These are phyloP conservation scores for Furcasterigmium furcatum DNA, from an alignment of 2,329 filamentous ascomycete genomes.

Conservation along the genomic window DNA sequence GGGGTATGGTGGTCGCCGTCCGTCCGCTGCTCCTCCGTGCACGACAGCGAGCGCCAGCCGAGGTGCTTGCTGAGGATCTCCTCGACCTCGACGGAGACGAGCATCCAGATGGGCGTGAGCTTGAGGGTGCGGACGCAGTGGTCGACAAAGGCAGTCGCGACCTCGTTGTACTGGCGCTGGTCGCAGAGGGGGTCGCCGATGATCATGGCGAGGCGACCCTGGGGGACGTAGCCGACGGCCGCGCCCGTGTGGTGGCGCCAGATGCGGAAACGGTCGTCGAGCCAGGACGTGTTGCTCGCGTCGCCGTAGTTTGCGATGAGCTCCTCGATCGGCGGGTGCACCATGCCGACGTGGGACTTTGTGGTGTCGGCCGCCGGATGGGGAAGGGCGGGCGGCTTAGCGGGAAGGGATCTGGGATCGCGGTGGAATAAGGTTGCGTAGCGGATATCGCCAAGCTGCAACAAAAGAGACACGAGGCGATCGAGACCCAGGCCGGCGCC, in stretches of 20 bases:
- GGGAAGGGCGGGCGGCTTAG: constrained; percentile 62
- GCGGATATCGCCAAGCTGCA: constrained; percentile 85
- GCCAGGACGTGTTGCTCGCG: constrained; percentile 90
- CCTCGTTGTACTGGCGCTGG: constrained; percentile 67
- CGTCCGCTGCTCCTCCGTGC: constrained; percentile 84
- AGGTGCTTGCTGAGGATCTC: constrained; percentile 76
- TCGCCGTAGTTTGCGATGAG: constrained; percentile 95
- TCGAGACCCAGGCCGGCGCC: constrained; percentile 89
- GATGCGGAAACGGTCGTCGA: constrained; percentile 82
- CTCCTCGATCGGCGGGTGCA: constrained; percentile 74
- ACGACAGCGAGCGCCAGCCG: constrained; percentile 85
- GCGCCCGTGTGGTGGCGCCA: constrained; percentile 81
- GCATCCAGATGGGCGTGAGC: constrained; percentile 83
- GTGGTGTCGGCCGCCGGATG: constrained; percentile 84
- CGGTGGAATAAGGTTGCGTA: constrained; percentile 84
- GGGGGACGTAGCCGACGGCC: constrained; percentile 77
- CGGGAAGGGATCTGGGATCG: constrained; percentile 82
- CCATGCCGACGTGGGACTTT: constrained; percentile 39
- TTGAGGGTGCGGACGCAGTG: constrained; percentile 66
- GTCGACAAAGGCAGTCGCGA: constrained; percentile 71
- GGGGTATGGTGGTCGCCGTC: constrained; percentile 66
- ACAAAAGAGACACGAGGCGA: constrained; percentile 80
- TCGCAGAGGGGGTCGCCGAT: constrained; percentile 89
- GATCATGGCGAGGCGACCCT: constrained; percentile 75
- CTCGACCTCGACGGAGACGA: constrained; percentile 77